Evolutionary conservation across 495 filamentous ascomycete genomes (phyloP).

Genomic region (Massariosphaeria phaeospora): DNA sequence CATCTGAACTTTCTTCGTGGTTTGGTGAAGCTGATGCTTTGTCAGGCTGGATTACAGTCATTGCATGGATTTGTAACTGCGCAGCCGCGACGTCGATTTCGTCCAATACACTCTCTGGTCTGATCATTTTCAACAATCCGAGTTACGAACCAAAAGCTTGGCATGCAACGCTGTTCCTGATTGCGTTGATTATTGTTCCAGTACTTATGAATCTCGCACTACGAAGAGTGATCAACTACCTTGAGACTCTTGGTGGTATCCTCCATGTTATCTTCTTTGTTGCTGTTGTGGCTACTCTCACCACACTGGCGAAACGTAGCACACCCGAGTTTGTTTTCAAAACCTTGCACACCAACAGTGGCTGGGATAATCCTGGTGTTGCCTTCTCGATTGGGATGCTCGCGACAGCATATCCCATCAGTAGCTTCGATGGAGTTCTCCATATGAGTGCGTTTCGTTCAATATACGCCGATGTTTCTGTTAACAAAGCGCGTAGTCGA

Average conservation of each 20-base stretch:
- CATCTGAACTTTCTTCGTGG: background rate
- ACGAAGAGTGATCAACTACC: constrained; percentile 10
- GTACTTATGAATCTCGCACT: constrained; percentile 49
- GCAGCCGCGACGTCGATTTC: constrained; percentile 11
- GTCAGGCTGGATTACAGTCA: constrained; percentile 20
- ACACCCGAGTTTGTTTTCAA: constrained; percentile 24
- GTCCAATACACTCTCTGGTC: constrained; percentile 21
- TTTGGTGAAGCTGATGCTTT: background rate
- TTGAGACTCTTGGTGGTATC: constrained; percentile 22
- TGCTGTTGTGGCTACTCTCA: constrained; percentile 13
- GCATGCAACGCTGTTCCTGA: constrained; percentile 21
- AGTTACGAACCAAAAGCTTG: constrained; percentile 36
- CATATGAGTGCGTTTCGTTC: constrained; percentile 29
- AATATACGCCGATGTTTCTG: background rate
- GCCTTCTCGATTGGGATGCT: constrained; percentile 20
- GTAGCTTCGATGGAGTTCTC: constrained; percentile 30
- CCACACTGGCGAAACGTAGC: constrained; percentile 5
- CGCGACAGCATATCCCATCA: background rate
- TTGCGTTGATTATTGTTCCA: constrained; percentile 32
- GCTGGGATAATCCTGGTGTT: constrained; percentile 28
- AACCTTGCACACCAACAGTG: constrained; percentile 13
- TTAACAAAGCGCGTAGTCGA: constrained; percentile 16
- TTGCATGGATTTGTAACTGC: constrained; percentile 19
- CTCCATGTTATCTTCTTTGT: constrained; percentile 20
- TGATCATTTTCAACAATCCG: constrained; percentile 39